A percentile compares a stretch with the other conserved stretches of the same genome.
Evolutionary conservation across 1,139 yeast genomes (phyloP).

Genomic region (Saccharomycopsis hybrid): DNA sequence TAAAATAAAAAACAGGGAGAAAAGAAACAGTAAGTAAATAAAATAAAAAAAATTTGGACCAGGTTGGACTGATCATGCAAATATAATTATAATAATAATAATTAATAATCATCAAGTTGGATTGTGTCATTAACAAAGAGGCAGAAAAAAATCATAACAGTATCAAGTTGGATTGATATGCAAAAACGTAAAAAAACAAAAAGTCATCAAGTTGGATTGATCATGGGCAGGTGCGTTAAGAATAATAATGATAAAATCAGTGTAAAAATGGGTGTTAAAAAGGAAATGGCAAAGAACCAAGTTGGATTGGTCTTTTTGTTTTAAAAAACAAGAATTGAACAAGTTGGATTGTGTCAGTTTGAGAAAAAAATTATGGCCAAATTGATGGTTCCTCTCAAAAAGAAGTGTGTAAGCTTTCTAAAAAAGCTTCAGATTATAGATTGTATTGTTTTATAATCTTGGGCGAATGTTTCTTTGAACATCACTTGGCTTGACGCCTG

Average conservation of each 20-base stretch:
- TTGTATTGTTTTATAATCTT: background rate
- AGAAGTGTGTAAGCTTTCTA: background rate
- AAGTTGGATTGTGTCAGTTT: slow-evolving; percentile 12
- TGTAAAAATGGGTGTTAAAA: slow-evolving; percentile 1
- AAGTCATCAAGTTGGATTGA: slow-evolving; percentile 16
- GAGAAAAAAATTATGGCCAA: background rate
- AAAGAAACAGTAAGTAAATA: background rate
- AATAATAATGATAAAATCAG: background rate
- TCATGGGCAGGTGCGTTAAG: background rate
- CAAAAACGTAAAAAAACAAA: background rate
- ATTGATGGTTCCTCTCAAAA: background rate
- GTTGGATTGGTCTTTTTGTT: slow-evolving; percentile 9
- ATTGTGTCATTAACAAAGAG: slow-evolving; percentile 6
- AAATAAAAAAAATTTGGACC: background rate
- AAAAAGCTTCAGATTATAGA: background rate
- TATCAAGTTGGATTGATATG: slow-evolving; percentile 6
- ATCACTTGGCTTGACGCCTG: slow-evolving; percentile 34
- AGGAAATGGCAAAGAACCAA: slow-evolving; percentile 1
- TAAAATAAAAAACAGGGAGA: too few species aligned
- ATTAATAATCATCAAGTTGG: slow-evolving; percentile 9
- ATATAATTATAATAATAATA: background rate
- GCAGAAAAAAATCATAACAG: background rate
- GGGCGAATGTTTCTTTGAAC: background rate
- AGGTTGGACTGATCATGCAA: slow-evolving; percentile 11
- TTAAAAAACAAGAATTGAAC: slow-evolving; percentile 1